These are phyloP conservation scores for Oryza glaberrima DNA, from an alignment of 176 grass and related monocot genomes.

Conservation along the genomic window DNA sequence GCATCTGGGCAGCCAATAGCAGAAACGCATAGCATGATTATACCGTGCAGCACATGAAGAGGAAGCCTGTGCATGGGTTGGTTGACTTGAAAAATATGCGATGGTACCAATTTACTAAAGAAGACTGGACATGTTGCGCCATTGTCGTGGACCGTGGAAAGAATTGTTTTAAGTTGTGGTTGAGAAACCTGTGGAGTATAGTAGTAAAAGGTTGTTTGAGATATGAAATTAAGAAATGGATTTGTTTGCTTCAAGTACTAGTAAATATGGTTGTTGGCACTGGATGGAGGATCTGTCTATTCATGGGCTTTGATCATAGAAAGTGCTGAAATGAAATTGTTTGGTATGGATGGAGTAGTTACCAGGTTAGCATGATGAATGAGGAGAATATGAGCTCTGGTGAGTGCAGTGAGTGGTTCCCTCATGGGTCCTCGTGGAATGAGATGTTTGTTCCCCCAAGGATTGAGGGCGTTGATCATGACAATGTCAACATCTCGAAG, in stretches of 20 bases:
- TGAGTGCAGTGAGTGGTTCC: constrained; percentile 66
- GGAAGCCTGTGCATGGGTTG: constrained; percentile 50
- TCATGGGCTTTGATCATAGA: background rate
- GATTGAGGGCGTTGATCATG: constrained; percentile 78
- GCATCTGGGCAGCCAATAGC: constrained; percentile 80
- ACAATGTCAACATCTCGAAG: constrained; percentile 81
- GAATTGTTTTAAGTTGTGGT: constrained; percentile 46
- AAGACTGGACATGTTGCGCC: constrained; percentile 45
- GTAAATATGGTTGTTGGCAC: background rate
- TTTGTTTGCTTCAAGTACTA: background rate
- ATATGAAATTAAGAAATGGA: constrained; percentile 11
- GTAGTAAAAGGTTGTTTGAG: constrained; percentile 44
- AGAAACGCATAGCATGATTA: constrained; percentile 72
- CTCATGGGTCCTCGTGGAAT: constrained; percentile 84
- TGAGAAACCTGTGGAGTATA: constrained; percentile 54
- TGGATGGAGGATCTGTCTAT: background rate
- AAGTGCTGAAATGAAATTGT: background rate
- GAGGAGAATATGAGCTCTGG: constrained; percentile 74
- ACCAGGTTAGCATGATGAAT: constrained; percentile 86
- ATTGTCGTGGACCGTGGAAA: constrained; percentile 40
- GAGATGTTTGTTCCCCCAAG: constrained; percentile 77
- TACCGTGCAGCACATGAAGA: constrained; percentile 51
- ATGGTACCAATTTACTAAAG: constrained; percentile 77
- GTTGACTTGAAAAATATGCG: constrained; percentile 77
- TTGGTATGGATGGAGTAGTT: background rate